Conservation (phyloP, 2,329 filamentous ascomycete species). For the Aschersonia sp. region DNA sequence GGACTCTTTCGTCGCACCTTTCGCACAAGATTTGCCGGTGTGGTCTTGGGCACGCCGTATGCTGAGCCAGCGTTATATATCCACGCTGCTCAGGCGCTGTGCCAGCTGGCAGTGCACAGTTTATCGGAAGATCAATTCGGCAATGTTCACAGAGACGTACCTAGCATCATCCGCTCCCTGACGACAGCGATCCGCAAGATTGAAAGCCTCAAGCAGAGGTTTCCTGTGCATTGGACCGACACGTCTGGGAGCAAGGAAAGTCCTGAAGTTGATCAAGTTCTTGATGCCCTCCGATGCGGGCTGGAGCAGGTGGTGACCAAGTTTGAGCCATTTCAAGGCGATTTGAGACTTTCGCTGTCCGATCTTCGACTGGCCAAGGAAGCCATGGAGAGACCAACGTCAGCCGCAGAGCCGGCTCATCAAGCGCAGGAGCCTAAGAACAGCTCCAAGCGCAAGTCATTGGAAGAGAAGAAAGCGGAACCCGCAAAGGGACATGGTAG, state of each 20-base stretch:
- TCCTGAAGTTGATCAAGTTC: constrained; percentile 56
- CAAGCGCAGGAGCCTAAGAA: background rate
- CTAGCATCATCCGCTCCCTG: constrained; percentile 57
- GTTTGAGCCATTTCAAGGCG: constrained; percentile 61
- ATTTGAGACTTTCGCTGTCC: constrained; percentile 52
- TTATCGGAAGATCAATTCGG: constrained; percentile 72
- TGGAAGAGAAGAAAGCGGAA: constrained; percentile 10
- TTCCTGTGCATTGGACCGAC: constrained; percentile 69
- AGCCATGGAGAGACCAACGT: constrained; percentile 25
- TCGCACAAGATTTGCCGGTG: constrained; percentile 44
- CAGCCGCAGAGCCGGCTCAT: background rate
- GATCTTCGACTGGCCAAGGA: constrained; percentile 66
- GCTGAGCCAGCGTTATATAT: constrained; percentile 54
- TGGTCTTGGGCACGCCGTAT: constrained; percentile 61
- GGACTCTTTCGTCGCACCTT: constrained; percentile 58
- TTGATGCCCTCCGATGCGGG: constrained; percentile 48
- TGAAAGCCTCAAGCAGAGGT: constrained; percentile 45
- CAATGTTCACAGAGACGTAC: constrained; percentile 71
- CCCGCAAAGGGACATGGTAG: constrained; percentile 8
- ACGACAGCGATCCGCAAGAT: constrained; percentile 54
- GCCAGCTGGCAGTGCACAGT: constrained; percentile 55
- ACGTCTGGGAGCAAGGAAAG: constrained; percentile 38
- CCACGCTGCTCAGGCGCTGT: constrained; percentile 57
- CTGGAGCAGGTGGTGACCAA: constrained; percentile 50
- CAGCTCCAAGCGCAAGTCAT: constrained; percentile 11